Conservation (phyloP, 2,329 filamentous ascomycete species). For the Cryphonectria parasitica region DNA sequence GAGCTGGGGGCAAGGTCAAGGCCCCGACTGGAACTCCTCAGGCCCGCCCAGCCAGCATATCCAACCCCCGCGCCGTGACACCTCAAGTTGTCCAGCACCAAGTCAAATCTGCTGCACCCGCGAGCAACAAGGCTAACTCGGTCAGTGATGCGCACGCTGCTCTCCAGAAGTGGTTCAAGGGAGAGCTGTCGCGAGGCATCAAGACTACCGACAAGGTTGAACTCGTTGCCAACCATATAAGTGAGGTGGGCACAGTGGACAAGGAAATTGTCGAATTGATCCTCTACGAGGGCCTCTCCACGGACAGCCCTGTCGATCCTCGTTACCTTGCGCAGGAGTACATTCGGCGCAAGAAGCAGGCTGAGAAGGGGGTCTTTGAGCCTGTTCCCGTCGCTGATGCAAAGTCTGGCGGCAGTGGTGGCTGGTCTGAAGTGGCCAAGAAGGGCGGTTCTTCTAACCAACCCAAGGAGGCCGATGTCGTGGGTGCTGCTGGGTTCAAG, state of each 20-base stretch:
- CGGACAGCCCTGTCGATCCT: conserved; percentile 85
- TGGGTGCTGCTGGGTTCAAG: conserved; percentile 70
- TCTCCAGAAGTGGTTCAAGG: conserved; percentile 89
- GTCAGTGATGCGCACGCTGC: conserved; percentile 73
- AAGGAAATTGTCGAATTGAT: conserved; percentile 55
- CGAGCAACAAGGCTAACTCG: conserved; percentile 45
- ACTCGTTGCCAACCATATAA: conserved; percentile 76
- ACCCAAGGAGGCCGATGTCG: conserved; percentile 43
- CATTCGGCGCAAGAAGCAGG: conserved; percentile 87
- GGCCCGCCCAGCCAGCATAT: conserved; percentile 49
- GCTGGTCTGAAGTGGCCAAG: conserved; percentile 98
- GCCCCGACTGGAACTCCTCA: conserved; percentile 62
- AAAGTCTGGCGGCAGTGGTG: conserved; percentile 63
- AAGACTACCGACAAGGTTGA: conserved; percentile 65
- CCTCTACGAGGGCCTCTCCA: conserved; percentile 89
- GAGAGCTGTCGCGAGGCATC: conserved; percentile 76
- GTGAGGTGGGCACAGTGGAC: conserved; percentile 55
- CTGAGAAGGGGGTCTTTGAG: conserved; percentile 82
- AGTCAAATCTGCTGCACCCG: conserved; percentile 45
- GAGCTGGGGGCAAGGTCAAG: conserved; percentile 91
- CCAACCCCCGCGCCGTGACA: conserved; percentile 32
- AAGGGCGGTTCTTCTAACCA: conserved; percentile 66
- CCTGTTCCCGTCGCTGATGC: conserved; percentile 59
- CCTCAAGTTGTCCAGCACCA: conserved; percentile 19
- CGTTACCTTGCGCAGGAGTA: conserved; percentile 95